Evolutionary conservation across 371 early-diverging fungal genomes (phyloP).

Genomic region (Mortierella sp.): DNA sequence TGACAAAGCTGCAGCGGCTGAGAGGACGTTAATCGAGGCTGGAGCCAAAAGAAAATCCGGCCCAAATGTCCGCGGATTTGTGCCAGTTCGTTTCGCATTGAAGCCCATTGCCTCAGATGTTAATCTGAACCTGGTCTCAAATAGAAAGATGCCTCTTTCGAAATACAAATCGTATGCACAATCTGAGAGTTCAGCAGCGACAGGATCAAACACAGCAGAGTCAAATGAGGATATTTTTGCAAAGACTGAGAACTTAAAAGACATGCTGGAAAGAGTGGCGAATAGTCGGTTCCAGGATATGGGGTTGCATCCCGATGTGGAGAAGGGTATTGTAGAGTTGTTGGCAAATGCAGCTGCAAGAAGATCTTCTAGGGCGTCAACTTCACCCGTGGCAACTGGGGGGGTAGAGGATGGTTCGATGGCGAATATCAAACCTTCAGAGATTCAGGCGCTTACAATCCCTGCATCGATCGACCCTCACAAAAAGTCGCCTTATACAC

Average conservation of each 20-base stretch:
- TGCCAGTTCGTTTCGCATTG: conserved; percentile 62
- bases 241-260: conserved; percentile 44
- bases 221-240: conserved; percentile 24
- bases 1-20: conserved; percentile 57
- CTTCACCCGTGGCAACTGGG: conserved; percentile 3
- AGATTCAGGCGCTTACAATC: conserved; percentile 93
- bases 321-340: conserved; percentile 59
- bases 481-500: conserved; percentile 64
- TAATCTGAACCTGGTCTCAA: conserved; percentile 30
- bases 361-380: neutral
- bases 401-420: conserved; percentile 5
- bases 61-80: conserved; percentile 60
- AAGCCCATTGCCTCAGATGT: conserved; percentile 60
- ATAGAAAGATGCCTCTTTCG: conserved; percentile 25
- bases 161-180: conserved; percentile 26
- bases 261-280: conserved; percentile 60
- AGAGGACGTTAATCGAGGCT: conserved; percentile 42
- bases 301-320: conserved; percentile 65
- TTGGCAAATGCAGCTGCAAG: conserved; percentile 49
- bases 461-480: conserved; percentile 75
- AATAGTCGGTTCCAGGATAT: conserved; percentile 70
- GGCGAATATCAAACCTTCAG: conserved; percentile 76
- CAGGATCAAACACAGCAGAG: no score
- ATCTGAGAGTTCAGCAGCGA: neutral
- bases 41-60: conserved; percentile 34